Evolutionary conservation across 2,329 filamentous ascomycete genomes (phyloP).

Genomic region (Leptodontidium sp.): DNA sequence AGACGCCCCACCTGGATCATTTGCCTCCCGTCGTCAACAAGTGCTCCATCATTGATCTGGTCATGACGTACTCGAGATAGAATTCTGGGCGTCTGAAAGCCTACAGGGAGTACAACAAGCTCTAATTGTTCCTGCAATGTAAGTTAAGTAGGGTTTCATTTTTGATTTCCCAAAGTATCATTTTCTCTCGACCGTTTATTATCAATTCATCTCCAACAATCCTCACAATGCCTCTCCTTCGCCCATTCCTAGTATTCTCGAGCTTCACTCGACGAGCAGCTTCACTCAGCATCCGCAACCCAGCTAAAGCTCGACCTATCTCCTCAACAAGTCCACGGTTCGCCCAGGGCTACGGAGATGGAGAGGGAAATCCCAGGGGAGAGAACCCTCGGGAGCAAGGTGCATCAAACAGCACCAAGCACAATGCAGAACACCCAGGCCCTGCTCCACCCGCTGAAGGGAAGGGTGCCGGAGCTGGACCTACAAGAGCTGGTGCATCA

Average conservation of each 20-base stretch:
- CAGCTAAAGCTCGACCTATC: constrained; percentile 30
- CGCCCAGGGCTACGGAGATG: constrained; percentile 52
- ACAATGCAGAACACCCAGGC: constrained; percentile 54
- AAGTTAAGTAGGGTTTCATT: background rate
- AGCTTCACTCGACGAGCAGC: constrained; percentile 30
- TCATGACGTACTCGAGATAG: constrained; percentile 17
- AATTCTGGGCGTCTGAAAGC: constrained; percentile 5
- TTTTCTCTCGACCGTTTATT: too few species aligned
- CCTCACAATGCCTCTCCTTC: constrained; percentile 37
- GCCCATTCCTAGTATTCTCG: constrained; percentile 28
- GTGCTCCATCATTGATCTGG: background rate
- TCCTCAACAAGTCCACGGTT: constrained; percentile 32
- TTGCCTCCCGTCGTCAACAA: background rate
- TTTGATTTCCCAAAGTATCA: background rate
- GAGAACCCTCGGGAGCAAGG: constrained; percentile 51
- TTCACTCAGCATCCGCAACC: constrained; percentile 26
- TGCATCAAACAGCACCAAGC: constrained; percentile 44
- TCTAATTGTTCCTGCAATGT: background rate
- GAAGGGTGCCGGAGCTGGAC: constrained; percentile 49
- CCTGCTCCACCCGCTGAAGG: constrained; percentile 52
- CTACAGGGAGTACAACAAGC: background rate
- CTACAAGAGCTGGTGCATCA: constrained; percentile 46
- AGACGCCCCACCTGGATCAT: background rate
- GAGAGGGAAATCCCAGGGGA: constrained; percentile 49
- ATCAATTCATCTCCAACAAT: constrained; percentile 17